Evolutionary conservation across 495 filamentous ascomycete genomes (phyloP).

Genomic region (Neurospora sp.): DNA sequence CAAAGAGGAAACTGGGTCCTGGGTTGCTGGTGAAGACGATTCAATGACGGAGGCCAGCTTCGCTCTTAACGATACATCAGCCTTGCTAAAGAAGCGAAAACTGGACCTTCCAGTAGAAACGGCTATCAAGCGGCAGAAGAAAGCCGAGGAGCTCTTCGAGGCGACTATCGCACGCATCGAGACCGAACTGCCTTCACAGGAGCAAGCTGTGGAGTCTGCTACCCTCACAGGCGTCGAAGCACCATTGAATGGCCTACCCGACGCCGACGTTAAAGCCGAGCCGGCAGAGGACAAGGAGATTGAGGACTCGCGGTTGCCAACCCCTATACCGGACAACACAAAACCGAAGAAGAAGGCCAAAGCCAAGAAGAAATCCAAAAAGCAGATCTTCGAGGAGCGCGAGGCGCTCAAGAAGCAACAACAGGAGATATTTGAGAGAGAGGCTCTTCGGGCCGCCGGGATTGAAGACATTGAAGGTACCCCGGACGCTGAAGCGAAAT

Average conservation of each 20-base stretch:
- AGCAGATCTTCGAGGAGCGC: conserved; percentile 59
- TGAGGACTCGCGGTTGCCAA: conserved; percentile 31
- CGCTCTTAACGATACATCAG: conserved; percentile 27
- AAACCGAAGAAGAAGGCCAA: conserved; percentile 37
- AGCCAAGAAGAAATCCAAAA: conserved; percentile 61
- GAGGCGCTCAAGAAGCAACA: conserved; percentile 49
- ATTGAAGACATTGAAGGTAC: conserved; percentile 19
- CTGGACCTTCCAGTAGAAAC: conserved; percentile 49
- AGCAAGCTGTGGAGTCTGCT: conserved; percentile 27
- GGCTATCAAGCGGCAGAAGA: conserved; percentile 59
- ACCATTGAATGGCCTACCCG: background rate
- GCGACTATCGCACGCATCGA: conserved; percentile 45
- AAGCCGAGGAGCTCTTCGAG: conserved; percentile 69
- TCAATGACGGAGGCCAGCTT: conserved; percentile 48
- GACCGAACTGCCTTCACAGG: conserved; percentile 32
- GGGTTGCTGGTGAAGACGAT: conserved; percentile 40
- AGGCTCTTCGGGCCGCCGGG: conserved; percentile 22
- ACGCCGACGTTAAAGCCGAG: conserved; percentile 13
- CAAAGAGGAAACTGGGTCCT: conserved; percentile 48
- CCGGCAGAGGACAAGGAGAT: conserved; percentile 24
- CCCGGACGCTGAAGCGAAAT: conserved; percentile 9
- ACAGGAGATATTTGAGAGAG: conserved; percentile 30
- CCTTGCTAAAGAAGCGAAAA: conserved; percentile 58
- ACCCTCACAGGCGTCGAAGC: conserved; percentile 19
- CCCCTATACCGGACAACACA: conserved; percentile 24